These are phyloP conservation scores for Coemansia sp. DNA, from an alignment of 192 early-diverging fungal species.

Conservation along the genomic window DNA sequence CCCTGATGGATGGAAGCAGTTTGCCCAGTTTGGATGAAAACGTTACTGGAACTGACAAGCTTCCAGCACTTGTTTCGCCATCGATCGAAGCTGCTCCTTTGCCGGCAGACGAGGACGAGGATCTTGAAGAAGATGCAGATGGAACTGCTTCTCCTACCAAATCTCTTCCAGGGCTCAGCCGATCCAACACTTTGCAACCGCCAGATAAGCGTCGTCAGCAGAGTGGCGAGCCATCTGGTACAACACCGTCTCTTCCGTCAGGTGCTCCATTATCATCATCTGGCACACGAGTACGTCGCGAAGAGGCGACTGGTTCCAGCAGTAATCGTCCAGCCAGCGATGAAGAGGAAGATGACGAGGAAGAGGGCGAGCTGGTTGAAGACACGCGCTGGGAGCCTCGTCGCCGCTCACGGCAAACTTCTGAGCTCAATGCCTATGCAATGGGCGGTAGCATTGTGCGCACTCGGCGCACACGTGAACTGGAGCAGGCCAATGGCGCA, in stretches of 20 bases:
- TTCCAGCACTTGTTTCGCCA: conserved; percentile 11
- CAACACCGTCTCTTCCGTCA: not conserved
- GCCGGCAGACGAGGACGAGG: conserved; percentile 6
- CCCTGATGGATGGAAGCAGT: conserved; percentile 1
- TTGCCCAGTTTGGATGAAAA: conserved; percentile 8
- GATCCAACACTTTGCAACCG: not conserved
- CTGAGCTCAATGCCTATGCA: conserved; percentile 34
- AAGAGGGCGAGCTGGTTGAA: conserved; percentile 47
- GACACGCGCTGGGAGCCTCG: conserved; percentile 35
- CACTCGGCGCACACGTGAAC: conserved; percentile 25
- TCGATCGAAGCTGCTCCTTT: conserved; percentile 2
- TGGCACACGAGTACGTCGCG: conserved; percentile 7
- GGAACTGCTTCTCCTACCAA: not conserved
- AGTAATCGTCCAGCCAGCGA: conserved; percentile 1
- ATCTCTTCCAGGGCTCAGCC: conserved; percentile 4
- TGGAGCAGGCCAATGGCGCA: conserved; percentile 11
- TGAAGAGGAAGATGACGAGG: conserved; percentile 19
- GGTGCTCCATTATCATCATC: conserved; percentile 8
- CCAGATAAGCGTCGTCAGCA: conserved; percentile 3
- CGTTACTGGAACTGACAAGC: conserved; percentile 10
- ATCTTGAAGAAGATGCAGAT: conserved; percentile 1
- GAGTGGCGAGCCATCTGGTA: not conserved
- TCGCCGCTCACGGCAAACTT: conserved; percentile 16
- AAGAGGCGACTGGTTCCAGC: conserved; percentile 2
- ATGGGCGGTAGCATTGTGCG: conserved; percentile 50